Evolutionary conservation across 768 basidiomycete species (phyloP).

Genomic region (Dentipellis sp.): DNA sequence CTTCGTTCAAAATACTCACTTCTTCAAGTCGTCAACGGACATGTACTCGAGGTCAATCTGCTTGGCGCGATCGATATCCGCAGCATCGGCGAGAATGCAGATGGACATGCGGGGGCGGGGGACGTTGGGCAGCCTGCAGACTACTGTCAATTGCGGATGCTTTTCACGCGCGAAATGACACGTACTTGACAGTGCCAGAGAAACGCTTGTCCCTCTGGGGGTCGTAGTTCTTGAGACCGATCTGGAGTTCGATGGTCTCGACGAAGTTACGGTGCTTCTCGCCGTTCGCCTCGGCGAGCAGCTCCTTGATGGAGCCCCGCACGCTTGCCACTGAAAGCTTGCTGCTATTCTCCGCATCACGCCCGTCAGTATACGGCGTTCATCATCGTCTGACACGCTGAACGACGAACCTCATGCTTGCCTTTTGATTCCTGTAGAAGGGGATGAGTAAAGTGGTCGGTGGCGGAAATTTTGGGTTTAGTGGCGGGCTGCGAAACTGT

Average conservation of each 20-base stretch:
- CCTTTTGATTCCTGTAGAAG: not conserved
- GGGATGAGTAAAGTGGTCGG: not conserved
- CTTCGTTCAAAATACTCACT: slow-evolving; percentile 40
- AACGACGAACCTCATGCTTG: slow-evolving; percentile 1
- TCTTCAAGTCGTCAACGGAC: slow-evolving; percentile 99
- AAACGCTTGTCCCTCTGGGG: slow-evolving; percentile 99
- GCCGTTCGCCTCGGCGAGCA: slow-evolving; percentile 74
- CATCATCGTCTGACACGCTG: not conserved
- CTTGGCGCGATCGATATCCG: slow-evolving; percentile 98
- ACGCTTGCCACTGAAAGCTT: slow-evolving; percentile 99
- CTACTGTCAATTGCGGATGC: not conserved
- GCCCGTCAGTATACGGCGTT: not conserved
- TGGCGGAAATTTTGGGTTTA: not conserved
- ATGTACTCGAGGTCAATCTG: slow-evolving; percentile 97
- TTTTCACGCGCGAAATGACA: not conserved
- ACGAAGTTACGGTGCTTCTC: slow-evolving; percentile 92
- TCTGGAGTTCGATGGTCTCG: slow-evolving; percentile 94
- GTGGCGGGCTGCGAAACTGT: not conserved
- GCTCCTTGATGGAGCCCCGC: slow-evolving; percentile 93
- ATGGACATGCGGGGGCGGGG: slow-evolving; percentile 99
- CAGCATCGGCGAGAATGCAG: slow-evolving; percentile 98
- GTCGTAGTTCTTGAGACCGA: slow-evolving; percentile 98
- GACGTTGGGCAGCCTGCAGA: slow-evolving; percentile 78
- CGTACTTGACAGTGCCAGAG: slow-evolving; percentile 94
- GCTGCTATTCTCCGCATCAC: slow-evolving; percentile 23